Base-by-base conservation (phyloP, 176 grass and related monocot genomes). In the Oryza punctata region DNA sequence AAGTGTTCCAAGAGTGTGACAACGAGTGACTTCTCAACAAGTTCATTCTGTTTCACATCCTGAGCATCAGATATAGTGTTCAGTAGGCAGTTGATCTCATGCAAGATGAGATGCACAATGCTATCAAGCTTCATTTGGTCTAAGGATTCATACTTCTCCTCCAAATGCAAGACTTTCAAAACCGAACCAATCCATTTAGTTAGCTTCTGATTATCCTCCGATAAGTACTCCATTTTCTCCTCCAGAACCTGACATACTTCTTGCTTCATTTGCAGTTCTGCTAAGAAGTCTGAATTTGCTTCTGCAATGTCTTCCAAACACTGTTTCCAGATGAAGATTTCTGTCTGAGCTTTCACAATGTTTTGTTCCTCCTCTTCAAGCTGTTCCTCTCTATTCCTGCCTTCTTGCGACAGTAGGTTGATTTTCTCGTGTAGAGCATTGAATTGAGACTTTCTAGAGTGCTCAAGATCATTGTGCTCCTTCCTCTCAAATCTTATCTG, bases 1-100 rank as follows among this genome's bases (percentile, higher is more conserved):
- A 95, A 98, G 84, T 98, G 96, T 73, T 95, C 91, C 16, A 98
- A 77, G 80, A 98, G 96, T 43, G 85, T 95, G 45, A 95, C 82
- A 50, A 97, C 88, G 63, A 95, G 75, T 21, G 96, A 94, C 75
- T 94, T 98, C 85, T 98, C 96, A 32, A 96, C 87, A 85, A 96
- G 83, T 67, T 90, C 89, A 72, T 79, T 90, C 72, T 96, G 93
- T 60, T 75, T 95, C 64, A 85, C 82, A 83, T 99, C 96, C 46
- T 96, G 83, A n/a, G 91, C 89, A 78, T 94, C 89, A 14, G 85
- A 87, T 87, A 94, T 82, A 27, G 63, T 83, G 61, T 77, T 94
- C 33, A 89, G 78, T 35, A 96, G 67, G 89, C 80, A 81, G 40
- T 76, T 86, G 73, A 96, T 87, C 85, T 96, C 93, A 87, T 88